Evolutionary conservation across 352 stramenopile genomes (phyloP), one percentile per base, ranked within the genome.

Genomic region (Pilasporangium apinafurcum): DNA sequence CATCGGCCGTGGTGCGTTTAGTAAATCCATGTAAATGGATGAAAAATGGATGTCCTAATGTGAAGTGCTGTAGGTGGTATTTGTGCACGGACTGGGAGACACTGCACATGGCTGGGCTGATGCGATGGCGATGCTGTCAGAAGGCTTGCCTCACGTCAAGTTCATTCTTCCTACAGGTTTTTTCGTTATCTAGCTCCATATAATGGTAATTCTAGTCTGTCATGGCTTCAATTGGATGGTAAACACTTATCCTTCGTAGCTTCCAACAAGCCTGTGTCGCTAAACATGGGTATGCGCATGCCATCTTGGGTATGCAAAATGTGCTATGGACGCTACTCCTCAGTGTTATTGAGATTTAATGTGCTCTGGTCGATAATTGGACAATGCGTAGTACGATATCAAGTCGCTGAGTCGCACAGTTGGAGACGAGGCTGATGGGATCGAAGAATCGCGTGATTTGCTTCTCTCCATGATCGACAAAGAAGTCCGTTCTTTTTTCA

Each of bases 261-360:
- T 18, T 52, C 70, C 20, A 85, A 70, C 17, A 83, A 88, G 69
- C 92, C 92, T 2, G 94, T 98, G 31, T 96, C 92, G 13, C 77
- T 98, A 53, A 98, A 98, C 54, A 93, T 91, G 67, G 92, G 94
- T 33, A 95, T 96, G 74, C 52, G 63, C 3, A 98, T 98, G 89
- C 85, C 89, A 3, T 79, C 81, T 2, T 98, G 95, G 91, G 72
- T 85, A 40, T 33, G 63, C 57, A 16, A 1, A 8, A 17, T 29
- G 18, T 5, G n/a, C 17, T 47, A n/a, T n/a, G n/a, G n/a, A n/a
- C n/a, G n/a, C n/a, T n/a, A n/a, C n/a, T n/a, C n/a, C n/a, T n/a
- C n/a, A n/a, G n/a, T n/a, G 1, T 20, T 18, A 22, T 13, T 21
- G 29, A 21, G 4, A 1, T 14, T 31, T 16, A 24, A 17, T 5